Conservation (phyloP, 2,329 filamentous ascomycete species). For the Decorospora gaudefroyi region DNA sequence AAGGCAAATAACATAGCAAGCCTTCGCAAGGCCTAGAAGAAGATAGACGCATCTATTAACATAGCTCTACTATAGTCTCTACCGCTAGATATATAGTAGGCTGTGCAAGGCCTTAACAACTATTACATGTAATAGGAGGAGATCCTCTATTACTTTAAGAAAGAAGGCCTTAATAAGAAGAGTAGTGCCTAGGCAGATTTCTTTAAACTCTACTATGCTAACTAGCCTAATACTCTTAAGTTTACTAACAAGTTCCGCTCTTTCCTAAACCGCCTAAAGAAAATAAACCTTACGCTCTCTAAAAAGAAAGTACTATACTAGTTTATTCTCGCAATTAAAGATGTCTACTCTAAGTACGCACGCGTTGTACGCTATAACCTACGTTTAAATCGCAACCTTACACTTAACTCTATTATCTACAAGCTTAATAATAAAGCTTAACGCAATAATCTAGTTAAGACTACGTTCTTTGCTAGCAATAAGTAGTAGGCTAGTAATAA, state of each 20-base stretch:
- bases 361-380: background rate
- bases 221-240: background rate
- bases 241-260: background rate
- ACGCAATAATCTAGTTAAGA: background rate
- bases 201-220: background rate
- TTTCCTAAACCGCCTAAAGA: background rate
- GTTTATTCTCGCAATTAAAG: background rate
- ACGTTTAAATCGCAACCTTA: background rate
- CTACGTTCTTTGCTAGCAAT: background rate
- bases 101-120: background rate
- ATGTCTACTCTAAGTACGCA: background rate
- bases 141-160: background rate
- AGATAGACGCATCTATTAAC: background rate
- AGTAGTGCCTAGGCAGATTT: background rate
- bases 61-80: background rate
- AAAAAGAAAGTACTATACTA: background rate
- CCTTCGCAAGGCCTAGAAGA: background rate
- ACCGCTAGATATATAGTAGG: background rate
- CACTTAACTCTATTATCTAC: background rate
- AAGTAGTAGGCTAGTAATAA: background rate
- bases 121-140: background rate
- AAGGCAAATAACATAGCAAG: background rate
- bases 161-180: too few species aligned
- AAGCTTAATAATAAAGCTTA: background rate
- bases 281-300: constrained; percentile 1